phyloP scores from a whole-genome alignment of 106 monocot genomes.

The Acorus calamus region DNA sequence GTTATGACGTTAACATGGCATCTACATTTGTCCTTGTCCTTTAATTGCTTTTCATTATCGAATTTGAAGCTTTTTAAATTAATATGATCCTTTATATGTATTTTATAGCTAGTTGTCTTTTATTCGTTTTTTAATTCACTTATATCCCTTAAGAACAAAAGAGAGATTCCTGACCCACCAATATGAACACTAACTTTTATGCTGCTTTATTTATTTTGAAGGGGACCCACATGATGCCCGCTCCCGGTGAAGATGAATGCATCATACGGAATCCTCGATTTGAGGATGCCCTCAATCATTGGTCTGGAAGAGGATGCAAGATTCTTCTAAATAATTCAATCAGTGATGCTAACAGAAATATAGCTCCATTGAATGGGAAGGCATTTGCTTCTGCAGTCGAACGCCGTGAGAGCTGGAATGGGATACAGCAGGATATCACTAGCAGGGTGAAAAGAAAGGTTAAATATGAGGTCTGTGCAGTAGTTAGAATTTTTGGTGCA shows the following conservation, averaged over 20 bases:
- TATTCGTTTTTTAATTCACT: too few relatives aligned
- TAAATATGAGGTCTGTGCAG: conserved; percentile 54
- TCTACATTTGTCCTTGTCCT: too few relatives aligned
- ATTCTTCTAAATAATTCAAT: conserved; percentile 47
- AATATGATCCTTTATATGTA: too few relatives aligned
- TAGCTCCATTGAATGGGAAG: conserved; percentile 42
- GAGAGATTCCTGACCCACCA: too few relatives aligned
- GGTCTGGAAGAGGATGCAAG: conserved; percentile 73
- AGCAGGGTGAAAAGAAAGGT: conserved; percentile 62
- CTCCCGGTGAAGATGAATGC: conserved; percentile 27
- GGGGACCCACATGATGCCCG: too few relatives aligned
- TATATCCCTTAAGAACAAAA: too few relatives aligned
- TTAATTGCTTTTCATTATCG: too few relatives aligned
- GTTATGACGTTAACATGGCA: too few relatives aligned
- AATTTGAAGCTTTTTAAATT: too few relatives aligned
- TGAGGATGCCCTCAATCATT: conserved; percentile 60
- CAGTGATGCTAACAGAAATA: conserved; percentile 45
- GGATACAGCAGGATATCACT: conserved; percentile 86
- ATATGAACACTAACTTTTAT: too few relatives aligned
- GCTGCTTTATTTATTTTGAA: too few relatives aligned
- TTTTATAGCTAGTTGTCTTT: too few relatives aligned
- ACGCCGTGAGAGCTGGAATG: conserved; percentile 49
- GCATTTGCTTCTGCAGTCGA: conserved; percentile 48
- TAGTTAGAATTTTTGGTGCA: conserved; percentile 50
- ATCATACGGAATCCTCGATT: conserved; percentile 61